Conservation (phyloP, 2,329 filamentous ascomycete genomes). For the Paecilomyces formosus region DNA sequence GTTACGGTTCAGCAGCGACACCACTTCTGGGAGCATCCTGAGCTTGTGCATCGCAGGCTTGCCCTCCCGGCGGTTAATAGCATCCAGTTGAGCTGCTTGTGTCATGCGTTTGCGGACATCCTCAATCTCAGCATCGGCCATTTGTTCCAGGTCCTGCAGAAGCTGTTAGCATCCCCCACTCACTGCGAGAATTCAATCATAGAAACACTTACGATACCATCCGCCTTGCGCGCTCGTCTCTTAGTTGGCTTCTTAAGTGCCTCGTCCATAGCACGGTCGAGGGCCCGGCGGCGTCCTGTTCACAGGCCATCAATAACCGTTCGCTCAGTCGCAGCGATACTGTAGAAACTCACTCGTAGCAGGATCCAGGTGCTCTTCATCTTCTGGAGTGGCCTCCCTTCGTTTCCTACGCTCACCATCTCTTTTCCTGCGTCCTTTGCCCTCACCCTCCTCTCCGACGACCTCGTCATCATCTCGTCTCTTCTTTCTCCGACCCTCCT, state of each 20-base stretch:
- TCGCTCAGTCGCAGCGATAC: neutral
- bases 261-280: constrained; percentile 81
- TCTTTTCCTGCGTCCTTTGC: constrained; percentile 47
- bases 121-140: constrained; percentile 84
- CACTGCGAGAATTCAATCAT: neutral
- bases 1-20: constrained; percentile 80
- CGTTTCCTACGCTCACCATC: constrained; percentile 40
- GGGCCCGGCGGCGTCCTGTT: constrained; percentile 63
- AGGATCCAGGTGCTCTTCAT: constrained; percentile 72
- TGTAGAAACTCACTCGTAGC: constrained; percentile 60
- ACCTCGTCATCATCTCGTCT: constrained; percentile 56
- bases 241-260: constrained; percentile 75
- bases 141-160: constrained; percentile 73
- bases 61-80: constrained; percentile 68
- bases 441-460: constrained; percentile 44
- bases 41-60: constrained; percentile 87
- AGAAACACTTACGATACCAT: constrained; percentile 66
- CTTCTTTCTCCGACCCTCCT: constrained; percentile 48
- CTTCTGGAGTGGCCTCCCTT: constrained; percentile 50
- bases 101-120: constrained; percentile 86
- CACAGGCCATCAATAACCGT: constrained; percentile 3
- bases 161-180: neutral
- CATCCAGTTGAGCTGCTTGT: constrained; percentile 78
- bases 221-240: constrained; percentile 65
- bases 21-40: constrained; percentile 85